Base-by-base conservation (phyloP, 148 eudicot genomes). In the Mesembryanthemum crystallinum region DNA sequence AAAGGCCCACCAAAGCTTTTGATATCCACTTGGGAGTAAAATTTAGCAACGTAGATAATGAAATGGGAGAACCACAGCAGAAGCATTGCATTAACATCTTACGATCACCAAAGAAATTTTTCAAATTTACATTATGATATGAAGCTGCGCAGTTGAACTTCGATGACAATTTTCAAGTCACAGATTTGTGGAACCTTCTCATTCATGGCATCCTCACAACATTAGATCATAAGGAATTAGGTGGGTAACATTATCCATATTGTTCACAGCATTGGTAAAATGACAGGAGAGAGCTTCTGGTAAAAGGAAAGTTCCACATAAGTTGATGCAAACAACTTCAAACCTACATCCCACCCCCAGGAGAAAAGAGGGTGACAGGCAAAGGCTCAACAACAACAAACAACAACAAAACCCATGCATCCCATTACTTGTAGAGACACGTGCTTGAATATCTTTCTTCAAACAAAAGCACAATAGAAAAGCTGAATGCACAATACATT, bases 1-100 rank as follows among this genome's bases (percentile, higher is more conserved):
- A 65, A 35, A 74, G 72, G 78, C n/a, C 35, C 60, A 68, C 52
- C 12, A 72, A 32, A 54, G 9, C 35, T 59, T 55, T 49, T 69
- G 11, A 62, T 10, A 51, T 55, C 30, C 21, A 2, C 24, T 61
- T 64, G 49, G 66, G 45, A 12, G 17, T 20, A 28, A 11, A 45
- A 42, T 51, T 29, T 51, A 42, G 60, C n/a, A 37, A 25, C 23
- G 47, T 32, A 23, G 60, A 49, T 30, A 51, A 18, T 27, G 33
- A 29, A 65, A 51, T 30, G 33, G 59, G 39, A 57, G 15, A 39
- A 68, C 25, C 14, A 39, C 25, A 37, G 28, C 55, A 58, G 39
- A 68, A 28, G 32, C n/a, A 24, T 25, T 6, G 13, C 61, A 18
- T 23, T 23, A 67, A 7, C 49, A 45, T 45, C 49, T 45, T 45